Evolutionary conservation across 768 basidiomycete species (phyloP).

Genomic region (Mycena floridula): DNA sequence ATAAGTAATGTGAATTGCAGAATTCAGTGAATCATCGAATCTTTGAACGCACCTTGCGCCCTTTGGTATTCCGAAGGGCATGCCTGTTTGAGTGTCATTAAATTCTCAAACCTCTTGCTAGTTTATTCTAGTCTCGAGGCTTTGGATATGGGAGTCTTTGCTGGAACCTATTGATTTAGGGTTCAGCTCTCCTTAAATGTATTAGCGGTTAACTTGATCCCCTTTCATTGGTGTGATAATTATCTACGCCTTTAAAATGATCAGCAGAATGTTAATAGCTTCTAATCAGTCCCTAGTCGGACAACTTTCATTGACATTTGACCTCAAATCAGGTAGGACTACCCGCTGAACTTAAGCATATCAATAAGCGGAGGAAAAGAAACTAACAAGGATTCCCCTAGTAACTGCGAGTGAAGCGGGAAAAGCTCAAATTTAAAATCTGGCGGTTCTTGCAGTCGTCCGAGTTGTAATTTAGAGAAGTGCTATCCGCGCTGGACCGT

Average conservation of each 20-base stretch:
- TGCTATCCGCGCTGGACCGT: conserved; percentile 63
- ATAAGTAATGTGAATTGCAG: conserved; percentile 83
- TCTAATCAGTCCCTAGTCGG: conserved; percentile 18
- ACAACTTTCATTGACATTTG: conserved; percentile 8
- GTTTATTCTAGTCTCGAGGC: conserved; percentile 22
- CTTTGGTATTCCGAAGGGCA: conserved; percentile 70
- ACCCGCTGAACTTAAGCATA: conserved; percentile 87
- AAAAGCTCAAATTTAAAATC: conserved; percentile 83
- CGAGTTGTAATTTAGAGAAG: conserved; percentile 81
- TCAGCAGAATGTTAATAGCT: conserved; percentile 9
- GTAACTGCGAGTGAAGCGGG: conserved; percentile 85
- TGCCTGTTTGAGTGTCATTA: conserved; percentile 73
- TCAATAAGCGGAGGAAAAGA: conserved; percentile 89
- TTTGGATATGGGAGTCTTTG: conserved; percentile 38
- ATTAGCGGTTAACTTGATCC: conserved; percentile 31
- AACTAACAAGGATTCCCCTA: conserved; percentile 88
- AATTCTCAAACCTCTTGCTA: conserved; percentile 38
- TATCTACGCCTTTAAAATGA: conserved; percentile 31
- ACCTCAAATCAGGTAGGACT: conserved; percentile 78
- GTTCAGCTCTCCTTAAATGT: conserved; percentile 38
- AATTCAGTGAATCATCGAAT: conserved; percentile 80
- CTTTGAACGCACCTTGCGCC: conserved; percentile 79
- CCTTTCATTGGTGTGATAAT: conserved; percentile 44
- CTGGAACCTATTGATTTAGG: conserved; percentile 25
- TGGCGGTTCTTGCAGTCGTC: conserved; percentile 53